Base-by-base conservation (phyloP, 2,329 filamentous ascomycete species). In the Sphaerulina vaccinii region DNA sequence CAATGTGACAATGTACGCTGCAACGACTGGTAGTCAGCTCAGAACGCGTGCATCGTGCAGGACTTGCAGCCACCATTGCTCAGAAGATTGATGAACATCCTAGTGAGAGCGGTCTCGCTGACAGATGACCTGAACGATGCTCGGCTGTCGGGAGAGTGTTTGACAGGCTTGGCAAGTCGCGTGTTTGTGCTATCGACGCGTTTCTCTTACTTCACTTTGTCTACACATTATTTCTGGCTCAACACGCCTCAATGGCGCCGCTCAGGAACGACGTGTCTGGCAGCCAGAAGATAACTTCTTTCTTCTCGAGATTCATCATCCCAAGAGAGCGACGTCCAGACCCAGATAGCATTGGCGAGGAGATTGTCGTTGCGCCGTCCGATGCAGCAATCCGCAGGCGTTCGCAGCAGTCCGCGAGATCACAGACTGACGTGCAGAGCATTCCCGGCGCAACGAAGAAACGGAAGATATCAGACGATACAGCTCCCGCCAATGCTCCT, bases 361-460 rank as follows among this genome's bases (percentile, higher is more conserved):
- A 62, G 35, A 65, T 66, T 32, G 51, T 68, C 55, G 62, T 54
- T 19, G 19, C 46, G 13, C 32, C 53, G 27, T 29, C 27, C n/a
- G 27, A 29, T 29, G 47, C n/a, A 29, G 82, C 22, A 82, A 86
- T 47, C 86, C 87, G 5, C 47, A 52, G 22, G 55, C 55, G 18
- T 24, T 24, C 27, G 16, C 36, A 15, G 36, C 45, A 40, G 6
- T 32, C 15, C 5, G 18, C 33, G 6, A 11, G n/a, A 21, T 39
- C 45, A 19, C 45, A 16, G 11, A 13, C 13, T 9, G 16, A 4
- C 24, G 7, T 27, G 24, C 24, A 27, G 11, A 27, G 9, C 4
- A 3, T 3, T 18, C 6, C 36, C 2, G 18, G 16, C 22, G 36
- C 35, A 15, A n/a, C 36, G 22, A 35, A 49, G 11, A 19, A 49